Evolutionary conservation across 1,139 yeast genomes (phyloP).

Genomic region (Saccharomyces pastorianus): DNA sequence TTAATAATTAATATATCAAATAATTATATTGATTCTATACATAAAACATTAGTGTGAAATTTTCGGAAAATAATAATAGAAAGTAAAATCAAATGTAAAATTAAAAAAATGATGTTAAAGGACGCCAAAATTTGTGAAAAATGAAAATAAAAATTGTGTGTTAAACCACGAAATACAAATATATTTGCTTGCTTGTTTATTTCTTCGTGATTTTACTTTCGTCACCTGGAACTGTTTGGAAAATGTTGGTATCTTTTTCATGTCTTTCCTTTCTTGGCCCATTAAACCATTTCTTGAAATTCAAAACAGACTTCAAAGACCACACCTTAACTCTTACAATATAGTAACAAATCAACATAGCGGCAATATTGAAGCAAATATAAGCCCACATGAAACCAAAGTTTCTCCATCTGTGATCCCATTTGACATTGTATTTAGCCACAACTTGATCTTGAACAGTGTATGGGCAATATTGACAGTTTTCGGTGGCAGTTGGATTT

Average conservation of each 20-base stretch:
- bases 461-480: constrained; percentile 43
- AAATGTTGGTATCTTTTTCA: constrained; percentile 36
- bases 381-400: constrained; percentile 49
- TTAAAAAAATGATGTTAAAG: constrained; percentile 3
- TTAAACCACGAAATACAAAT: background rate
- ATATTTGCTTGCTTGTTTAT: constrained; percentile 1
- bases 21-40: background rate
- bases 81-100: constrained; percentile 1
- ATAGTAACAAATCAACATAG: constrained; percentile 38
- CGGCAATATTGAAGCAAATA: constrained; percentile 39
- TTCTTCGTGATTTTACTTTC: constrained; percentile 28
- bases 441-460: constrained; percentile 39
- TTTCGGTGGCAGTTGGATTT: constrained; percentile 35
- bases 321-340: constrained; percentile 32
- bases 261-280: constrained; percentile 37
- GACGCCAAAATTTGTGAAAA: background rate
- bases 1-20: background rate
- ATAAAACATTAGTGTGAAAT: background rate
- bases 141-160: background rate
- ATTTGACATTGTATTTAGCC: constrained; percentile 35
- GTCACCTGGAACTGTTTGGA: constrained; percentile 34
- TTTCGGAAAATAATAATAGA: background rate
- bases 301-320: constrained; percentile 25
- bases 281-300: constrained; percentile 31
- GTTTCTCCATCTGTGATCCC: constrained; percentile 49